Conservation (phyloP, 345 rosid genomes). For the Crucihimalaya himalaica region DNA sequence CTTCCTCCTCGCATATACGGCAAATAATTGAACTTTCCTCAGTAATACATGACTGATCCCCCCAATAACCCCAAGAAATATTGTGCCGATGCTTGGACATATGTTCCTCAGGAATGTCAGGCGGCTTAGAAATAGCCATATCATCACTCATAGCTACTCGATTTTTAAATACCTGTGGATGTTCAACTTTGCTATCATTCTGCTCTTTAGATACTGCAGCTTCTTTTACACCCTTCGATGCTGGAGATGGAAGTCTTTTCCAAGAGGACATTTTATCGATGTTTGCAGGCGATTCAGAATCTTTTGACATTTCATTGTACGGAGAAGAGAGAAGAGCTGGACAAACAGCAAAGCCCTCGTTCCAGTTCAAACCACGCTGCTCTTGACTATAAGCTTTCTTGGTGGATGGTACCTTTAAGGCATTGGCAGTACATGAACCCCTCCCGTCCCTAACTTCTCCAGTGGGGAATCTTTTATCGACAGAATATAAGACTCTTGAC, state of each 20-base stretch:
- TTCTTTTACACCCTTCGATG: conserved; percentile 53
- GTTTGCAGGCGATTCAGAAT: conserved; percentile 57
- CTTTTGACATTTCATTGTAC: conserved; percentile 41
- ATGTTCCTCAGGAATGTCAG: conserved; percentile 52
- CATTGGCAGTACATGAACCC: conserved; percentile 58
- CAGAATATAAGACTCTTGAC: conserved; percentile 65
- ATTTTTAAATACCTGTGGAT: conserved; percentile 40
- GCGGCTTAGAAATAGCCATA: conserved; percentile 44
- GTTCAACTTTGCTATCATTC: conserved; percentile 51
- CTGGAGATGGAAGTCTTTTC: conserved; percentile 77
- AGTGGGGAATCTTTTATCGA: conserved; percentile 58
- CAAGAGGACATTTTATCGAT: conserved; percentile 79
- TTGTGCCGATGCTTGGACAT: conserved; percentile 64
- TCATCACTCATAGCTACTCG: conserved; percentile 48
- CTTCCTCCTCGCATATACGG: conserved; percentile 93
- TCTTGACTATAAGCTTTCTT: conserved; percentile 92
- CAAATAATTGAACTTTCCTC: conserved; percentile 80
- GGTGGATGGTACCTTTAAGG: conserved; percentile 49
- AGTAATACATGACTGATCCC: conserved; percentile 58
- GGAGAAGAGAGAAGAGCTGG: conserved; percentile 47
- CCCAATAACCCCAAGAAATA: conserved; percentile 90
- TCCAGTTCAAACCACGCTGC: conserved; percentile 73
- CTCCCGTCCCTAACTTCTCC: conserved; percentile 37
- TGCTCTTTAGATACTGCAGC: conserved; percentile 47
- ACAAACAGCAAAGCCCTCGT: conserved; percentile 48